Percentiles rank a stretch among this genome's conserved stretches.
phyloP scores from a whole-genome alignment of 2,329 filamentous ascomycete genomes.

The Venturiaceae sp. region DNA sequence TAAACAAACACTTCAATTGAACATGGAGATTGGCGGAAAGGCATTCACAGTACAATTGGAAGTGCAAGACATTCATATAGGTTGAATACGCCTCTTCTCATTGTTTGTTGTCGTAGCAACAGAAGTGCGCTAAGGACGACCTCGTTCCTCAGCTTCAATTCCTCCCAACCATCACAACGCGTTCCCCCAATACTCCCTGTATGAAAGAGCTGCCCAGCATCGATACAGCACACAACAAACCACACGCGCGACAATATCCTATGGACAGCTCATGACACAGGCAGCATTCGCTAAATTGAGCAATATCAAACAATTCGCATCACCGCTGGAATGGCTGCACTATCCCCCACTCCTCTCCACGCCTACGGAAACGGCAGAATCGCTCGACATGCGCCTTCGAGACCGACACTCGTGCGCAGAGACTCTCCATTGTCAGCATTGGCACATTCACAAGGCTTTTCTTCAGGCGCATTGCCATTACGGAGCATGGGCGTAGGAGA shows the following conservation, averaged over 20 bases:
- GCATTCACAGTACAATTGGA: not conserved
- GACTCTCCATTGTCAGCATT: slow-evolving; percentile 34
- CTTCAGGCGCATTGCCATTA: slow-evolving; percentile 21
- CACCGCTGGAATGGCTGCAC: slow-evolving; percentile 21
- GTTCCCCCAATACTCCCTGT: not conserved
- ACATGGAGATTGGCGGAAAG: not conserved
- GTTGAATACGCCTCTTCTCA: not conserved
- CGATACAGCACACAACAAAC: not conserved
- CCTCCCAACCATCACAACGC: slow-evolving; percentile 4
- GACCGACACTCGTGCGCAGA: slow-evolving; percentile 13
- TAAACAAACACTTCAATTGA: not conserved
- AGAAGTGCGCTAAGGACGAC: not conserved
- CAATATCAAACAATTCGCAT: not conserved
- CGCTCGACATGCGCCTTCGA: slow-evolving; percentile 22
- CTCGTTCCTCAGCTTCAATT: not conserved
- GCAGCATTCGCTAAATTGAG: slow-evolving; percentile 1
- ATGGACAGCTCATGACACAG: not conserved
- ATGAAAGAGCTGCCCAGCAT: slow-evolving; percentile 2
- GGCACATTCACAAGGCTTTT: slow-evolving; percentile 33
- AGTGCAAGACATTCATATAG: not conserved
- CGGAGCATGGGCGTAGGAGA: slow-evolving; percentile 54
- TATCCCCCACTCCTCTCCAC: slow-evolving; percentile 29
- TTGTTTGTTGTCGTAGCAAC: slow-evolving; percentile 3
- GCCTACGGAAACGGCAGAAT: slow-evolving; percentile 26
- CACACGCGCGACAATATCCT: not conserved